phyloP scores from a whole-genome alignment of 768 basidiomycete species.

The Suillus subluteus region DNA sequence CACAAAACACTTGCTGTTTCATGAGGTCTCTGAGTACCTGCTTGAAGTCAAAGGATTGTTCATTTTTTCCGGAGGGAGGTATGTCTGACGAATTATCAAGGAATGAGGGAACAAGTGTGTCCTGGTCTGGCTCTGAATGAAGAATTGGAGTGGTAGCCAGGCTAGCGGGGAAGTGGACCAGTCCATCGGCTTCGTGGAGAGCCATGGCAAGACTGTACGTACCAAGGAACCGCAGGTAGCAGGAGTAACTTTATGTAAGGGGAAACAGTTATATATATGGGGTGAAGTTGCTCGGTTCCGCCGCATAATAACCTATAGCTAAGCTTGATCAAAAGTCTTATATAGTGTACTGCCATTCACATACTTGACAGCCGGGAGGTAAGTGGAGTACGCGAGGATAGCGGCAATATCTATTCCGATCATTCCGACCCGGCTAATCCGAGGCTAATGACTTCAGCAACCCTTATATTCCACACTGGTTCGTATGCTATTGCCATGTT shows the following conservation, averaged over 20 bases:
- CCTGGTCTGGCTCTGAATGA: not conserved
- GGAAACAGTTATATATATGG: not conserved
- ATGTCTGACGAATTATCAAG: not conserved
- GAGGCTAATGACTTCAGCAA: no score
- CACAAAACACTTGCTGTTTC: conserved; percentile 20
- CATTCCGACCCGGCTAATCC: no score
- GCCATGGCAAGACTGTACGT: not conserved
- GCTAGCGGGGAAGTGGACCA: not conserved
- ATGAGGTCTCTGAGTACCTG: conserved; percentile 26
- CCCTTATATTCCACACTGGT: no score
- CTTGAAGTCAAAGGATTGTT: conserved; percentile 35
- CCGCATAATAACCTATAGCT: not conserved
- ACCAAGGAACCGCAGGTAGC: not conserved
- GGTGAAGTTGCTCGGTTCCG: not conserved
- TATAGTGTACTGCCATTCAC: not conserved
- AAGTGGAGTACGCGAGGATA: no score
- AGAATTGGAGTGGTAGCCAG: not conserved
- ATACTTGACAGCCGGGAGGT: no score
- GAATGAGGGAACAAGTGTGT: not conserved
- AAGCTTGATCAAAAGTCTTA: not conserved
- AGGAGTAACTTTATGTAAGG: not conserved
- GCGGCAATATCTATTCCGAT: no score
- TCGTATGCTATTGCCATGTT: no score
- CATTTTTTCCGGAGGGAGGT: not conserved
- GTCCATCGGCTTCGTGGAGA: not conserved